Conservation (phyloP, 352 stramenopile species). For the Globisporangium splendens region DNA sequence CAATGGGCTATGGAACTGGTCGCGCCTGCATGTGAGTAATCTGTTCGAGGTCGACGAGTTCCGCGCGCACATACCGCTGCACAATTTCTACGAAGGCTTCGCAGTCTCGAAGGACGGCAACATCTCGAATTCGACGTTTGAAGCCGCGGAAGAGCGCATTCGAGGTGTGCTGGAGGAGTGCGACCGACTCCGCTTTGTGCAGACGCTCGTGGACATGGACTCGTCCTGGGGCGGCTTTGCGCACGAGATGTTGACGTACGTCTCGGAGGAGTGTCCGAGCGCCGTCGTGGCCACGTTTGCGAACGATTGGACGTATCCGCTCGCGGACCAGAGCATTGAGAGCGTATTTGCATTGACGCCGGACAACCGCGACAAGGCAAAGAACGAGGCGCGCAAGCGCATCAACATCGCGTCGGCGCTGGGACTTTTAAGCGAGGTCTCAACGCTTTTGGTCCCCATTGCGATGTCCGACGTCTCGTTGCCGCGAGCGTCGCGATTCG, state of each 20-base stretch:
- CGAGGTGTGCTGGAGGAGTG: conserved; percentile 59
- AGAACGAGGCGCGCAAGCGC: conserved; percentile 48
- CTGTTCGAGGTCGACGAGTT: conserved; percentile 76
- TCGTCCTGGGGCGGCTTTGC: conserved; percentile 76
- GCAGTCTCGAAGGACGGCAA: conserved; percentile 42
- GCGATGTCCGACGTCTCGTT: conserved; percentile 36
- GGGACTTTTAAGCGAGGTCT: conserved; percentile 53
- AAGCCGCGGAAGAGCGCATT: conserved; percentile 57
- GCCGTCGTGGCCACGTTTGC: conserved; percentile 47
- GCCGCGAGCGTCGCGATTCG: conserved; percentile 18
- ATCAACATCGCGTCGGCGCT: conserved; percentile 69
- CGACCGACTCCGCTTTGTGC: conserved; percentile 60
- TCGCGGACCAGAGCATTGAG: conserved; percentile 38
- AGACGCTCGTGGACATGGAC: conserved; percentile 77
- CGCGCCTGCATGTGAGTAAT: conserved; percentile 42
- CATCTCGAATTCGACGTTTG: conserved; percentile 48
- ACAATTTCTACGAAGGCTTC: conserved; percentile 81
- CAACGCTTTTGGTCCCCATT: conserved; percentile 51
- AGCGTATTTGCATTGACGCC: conserved; percentile 35
- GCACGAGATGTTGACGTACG: conserved; percentile 65
- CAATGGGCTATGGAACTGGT: conserved; percentile 57
- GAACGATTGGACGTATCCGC: conserved; percentile 75
- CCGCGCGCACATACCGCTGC: conserved; percentile 66
- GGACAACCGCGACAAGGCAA: conserved; percentile 46
- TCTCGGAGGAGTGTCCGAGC: conserved; percentile 66